These are phyloP conservation scores for Phialophora expanda DNA, from an alignment of 2,329 filamentous ascomycete genomes.

Conservation along the genomic window DNA sequence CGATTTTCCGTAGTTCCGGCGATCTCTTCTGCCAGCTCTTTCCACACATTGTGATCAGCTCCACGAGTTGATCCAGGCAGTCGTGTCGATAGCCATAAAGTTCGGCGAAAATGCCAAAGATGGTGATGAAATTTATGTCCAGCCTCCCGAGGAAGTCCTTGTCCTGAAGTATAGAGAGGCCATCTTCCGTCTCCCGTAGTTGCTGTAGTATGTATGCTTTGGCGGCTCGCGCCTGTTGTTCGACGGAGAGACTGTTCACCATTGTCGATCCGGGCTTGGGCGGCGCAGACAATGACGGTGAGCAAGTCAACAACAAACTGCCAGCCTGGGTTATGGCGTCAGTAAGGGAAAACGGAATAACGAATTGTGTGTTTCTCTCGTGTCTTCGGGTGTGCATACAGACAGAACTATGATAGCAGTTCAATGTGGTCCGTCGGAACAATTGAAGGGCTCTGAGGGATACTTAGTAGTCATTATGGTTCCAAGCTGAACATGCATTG, in stretches of 20 bases:
- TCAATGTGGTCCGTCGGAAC: neutral
- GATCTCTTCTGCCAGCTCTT: slow-evolving; percentile 34
- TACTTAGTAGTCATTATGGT: neutral
- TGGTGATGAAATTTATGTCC: slow-evolving; percentile 38
- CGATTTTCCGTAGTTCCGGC: slow-evolving; percentile 31
- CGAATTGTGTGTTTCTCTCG: neutral
- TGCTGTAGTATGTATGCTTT: slow-evolving; percentile 38
- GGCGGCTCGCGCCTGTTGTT: slow-evolving; percentile 37
- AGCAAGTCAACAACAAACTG: neutral
- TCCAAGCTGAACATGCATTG: neutral
- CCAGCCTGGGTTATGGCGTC: neutral
- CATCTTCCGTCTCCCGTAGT: slow-evolving; percentile 33
- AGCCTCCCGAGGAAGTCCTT: slow-evolving; percentile 32
- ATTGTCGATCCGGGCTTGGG: neutral
- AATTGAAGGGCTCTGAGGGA: neutral
- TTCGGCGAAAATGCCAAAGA: slow-evolving; percentile 39
- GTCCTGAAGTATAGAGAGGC: slow-evolving; percentile 31
- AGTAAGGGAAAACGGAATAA: neutral
- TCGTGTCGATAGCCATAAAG: slow-evolving; percentile 38
- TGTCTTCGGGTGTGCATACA: neutral
- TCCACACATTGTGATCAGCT: slow-evolving; percentile 37
- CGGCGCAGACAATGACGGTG: neutral
- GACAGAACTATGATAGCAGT: neutral
- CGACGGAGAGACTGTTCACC: slow-evolving; percentile 33
- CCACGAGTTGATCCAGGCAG: slow-evolving; percentile 38